Evolutionary conservation across 2,329 filamentous ascomycete species (phyloP).

Genomic region (Camillea tinctor): DNA sequence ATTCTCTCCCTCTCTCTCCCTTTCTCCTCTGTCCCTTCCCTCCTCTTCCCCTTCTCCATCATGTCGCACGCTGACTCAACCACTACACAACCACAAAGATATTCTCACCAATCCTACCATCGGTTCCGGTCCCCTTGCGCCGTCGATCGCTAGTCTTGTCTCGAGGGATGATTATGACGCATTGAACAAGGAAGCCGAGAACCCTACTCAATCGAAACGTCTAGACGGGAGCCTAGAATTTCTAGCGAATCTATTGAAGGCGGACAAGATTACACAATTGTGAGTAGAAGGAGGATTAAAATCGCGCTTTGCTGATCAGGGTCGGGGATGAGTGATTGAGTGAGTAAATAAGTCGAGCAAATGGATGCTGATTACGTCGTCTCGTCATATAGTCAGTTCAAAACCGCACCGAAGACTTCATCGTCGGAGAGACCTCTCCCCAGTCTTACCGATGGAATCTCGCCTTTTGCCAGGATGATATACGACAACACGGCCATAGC

Average conservation of each 20-base stretch:
- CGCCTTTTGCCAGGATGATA: slow-evolving; percentile 51
- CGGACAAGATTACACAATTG: slow-evolving; percentile 70
- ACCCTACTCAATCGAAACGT: slow-evolving; percentile 58
- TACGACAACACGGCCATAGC: slow-evolving; percentile 42
- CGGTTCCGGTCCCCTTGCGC: slow-evolving; percentile 53
- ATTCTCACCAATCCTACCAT: slow-evolving; percentile 65
- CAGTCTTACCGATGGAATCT: slow-evolving; percentile 42
- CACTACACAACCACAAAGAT: slow-evolving; percentile 41
- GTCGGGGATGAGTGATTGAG: too few relatives aligned
- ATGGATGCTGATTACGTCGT: slow-evolving; percentile 7
- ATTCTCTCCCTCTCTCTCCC: background rate
- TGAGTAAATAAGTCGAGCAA: too few relatives aligned
- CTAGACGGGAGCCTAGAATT: slow-evolving; percentile 72
- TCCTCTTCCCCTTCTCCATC: slow-evolving; percentile 1
- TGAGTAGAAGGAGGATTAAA: slow-evolving; percentile 44
- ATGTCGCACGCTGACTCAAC: slow-evolving; percentile 15
- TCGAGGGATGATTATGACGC: slow-evolving; percentile 58
- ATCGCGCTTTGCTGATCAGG: background rate
- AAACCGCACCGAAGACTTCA: slow-evolving; percentile 42
- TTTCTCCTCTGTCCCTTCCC: background rate
- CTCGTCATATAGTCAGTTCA: slow-evolving; percentile 52
- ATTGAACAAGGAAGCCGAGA: slow-evolving; percentile 68
- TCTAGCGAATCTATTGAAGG: slow-evolving; percentile 70
- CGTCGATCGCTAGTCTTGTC: slow-evolving; percentile 51
- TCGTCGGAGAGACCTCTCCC: slow-evolving; percentile 27